Percentiles rank a stretch among this genome's conserved stretches.
Conservation (phyloP, 306 rosid genomes). For the Carpinus fangiana region DNA sequence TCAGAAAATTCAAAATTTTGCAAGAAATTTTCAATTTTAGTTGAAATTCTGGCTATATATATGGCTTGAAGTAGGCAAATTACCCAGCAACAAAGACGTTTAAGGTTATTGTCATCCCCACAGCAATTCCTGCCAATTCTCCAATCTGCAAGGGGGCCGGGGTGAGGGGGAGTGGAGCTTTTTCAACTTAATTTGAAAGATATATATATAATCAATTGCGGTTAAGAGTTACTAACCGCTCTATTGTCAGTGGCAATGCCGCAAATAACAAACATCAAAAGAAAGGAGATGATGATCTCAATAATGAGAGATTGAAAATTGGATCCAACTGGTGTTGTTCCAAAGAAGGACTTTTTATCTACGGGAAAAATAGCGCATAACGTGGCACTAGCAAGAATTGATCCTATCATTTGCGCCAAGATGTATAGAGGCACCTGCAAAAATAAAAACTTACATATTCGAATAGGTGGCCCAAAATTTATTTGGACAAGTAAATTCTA, state of each 20-base stretch:
- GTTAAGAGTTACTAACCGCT: constrained; percentile 48
- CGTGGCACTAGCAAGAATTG: constrained; percentile 66
- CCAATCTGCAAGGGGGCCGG: constrained; percentile 48
- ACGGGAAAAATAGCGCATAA: constrained; percentile 41
- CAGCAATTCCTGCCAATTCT: constrained; percentile 67
- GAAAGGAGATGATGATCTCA: constrained; percentile 55
- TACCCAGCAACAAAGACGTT: constrained; percentile 73
- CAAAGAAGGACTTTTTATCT: constrained; percentile 34
- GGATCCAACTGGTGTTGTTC: constrained; percentile 57
- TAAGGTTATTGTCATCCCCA: constrained; percentile 56
- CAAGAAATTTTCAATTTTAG: background rate
- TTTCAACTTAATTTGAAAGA: background rate
- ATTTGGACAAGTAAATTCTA: no score
- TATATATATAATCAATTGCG: no score
- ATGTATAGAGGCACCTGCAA: constrained; percentile 61
- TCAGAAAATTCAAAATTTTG: background rate
- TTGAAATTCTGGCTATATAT: background rate
- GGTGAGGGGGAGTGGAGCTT: background rate
- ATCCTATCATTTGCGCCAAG: constrained; percentile 46
- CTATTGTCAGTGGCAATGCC: constrained; percentile 71
- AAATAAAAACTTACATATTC: no score
- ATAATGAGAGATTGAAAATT: constrained; percentile 43
- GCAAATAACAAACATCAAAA: constrained; percentile 70
- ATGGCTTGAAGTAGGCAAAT: background rate
- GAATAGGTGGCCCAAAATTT: no score